phyloP scores from a whole-genome alignment of 192 early-diverging fungal species.

The Mortierella antarctica region DNA sequence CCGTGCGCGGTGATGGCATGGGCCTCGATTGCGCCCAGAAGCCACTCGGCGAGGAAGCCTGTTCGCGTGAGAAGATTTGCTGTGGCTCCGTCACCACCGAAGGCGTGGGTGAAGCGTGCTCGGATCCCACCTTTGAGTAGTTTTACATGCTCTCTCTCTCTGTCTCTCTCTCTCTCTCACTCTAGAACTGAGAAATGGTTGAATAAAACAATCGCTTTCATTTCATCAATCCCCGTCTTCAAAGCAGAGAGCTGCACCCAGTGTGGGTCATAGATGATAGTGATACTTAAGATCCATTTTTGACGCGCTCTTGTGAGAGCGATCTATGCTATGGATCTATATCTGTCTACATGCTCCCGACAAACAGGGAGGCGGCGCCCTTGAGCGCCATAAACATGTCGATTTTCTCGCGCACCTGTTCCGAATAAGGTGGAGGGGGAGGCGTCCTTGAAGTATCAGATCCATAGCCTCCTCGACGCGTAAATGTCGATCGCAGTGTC shows the following conservation, averaged over 20 bases:
- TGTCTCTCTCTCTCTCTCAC: no score
- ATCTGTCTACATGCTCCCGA: slow-evolving; percentile 22
- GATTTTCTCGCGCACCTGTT: slow-evolving; percentile 46
- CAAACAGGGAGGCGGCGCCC: slow-evolving; percentile 42
- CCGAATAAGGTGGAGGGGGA: slow-evolving; percentile 12
- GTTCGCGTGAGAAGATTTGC: background rate
- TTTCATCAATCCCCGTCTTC: no score
- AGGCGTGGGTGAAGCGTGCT: background rate
- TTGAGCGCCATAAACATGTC: slow-evolving; percentile 51
- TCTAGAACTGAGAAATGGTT: no score
- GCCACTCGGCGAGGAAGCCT: background rate
- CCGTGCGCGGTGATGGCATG: background rate
- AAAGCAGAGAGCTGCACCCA: no score
- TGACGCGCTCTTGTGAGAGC: no score
- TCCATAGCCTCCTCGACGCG: background rate
- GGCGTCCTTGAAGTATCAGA: background rate
- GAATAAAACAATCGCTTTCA: no score
- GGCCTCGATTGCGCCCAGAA: background rate
- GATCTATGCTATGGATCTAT: no score
- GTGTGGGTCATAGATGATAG: no score
- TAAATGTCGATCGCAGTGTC: slow-evolving; percentile 9
- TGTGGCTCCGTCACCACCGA: background rate
- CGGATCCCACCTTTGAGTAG: background rate
- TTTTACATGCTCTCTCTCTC: no score
- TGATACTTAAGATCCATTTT: no score